Evolutionary conservation across 2,329 filamentous ascomycete genomes (phyloP).

Genomic region (Domatiomyces globalis): DNA sequence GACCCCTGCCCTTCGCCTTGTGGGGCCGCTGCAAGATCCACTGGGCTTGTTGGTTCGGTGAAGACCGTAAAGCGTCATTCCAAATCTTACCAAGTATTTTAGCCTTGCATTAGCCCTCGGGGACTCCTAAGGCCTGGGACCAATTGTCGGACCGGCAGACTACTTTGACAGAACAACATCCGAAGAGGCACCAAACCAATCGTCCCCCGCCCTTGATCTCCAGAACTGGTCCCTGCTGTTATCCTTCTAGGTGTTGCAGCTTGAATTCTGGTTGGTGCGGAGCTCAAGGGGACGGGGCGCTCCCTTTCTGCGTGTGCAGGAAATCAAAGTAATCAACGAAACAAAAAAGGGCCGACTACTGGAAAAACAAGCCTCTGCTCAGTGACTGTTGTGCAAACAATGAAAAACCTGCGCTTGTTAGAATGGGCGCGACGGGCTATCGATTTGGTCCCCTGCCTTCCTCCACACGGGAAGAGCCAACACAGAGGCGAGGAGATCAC

Average conservation of each 20-base stretch:
- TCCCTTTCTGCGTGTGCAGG: background rate
- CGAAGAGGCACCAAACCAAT: background rate
- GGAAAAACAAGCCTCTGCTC: background rate
- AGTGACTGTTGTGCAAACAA: background rate
- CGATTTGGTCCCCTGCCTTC: background rate
- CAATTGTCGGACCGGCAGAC: background rate
- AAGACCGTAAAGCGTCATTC: background rate
- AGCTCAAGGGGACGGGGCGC: background rate
- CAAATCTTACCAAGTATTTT: background rate
- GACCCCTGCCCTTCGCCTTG: background rate
- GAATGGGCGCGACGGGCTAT: background rate
- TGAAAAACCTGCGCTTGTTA: background rate
- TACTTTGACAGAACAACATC: background rate
- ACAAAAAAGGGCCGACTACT: background rate
- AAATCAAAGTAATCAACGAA: background rate
- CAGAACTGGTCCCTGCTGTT: too few relatives aligned
- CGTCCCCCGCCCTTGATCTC: background rate
- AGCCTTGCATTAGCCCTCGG: background rate
- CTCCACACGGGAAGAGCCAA: background rate
- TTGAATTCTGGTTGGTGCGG: background rate
- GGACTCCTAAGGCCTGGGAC: background rate
- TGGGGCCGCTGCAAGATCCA: background rate
- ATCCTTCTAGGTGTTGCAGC: background rate
- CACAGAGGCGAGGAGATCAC: background rate
- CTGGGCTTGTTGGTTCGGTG: background rate